Evolutionary conservation across 2,329 filamentous ascomycete species (phyloP), one percentile per base, ranked within the genome.

Genomic region (Emmonsiellopsis sp.): DNA sequence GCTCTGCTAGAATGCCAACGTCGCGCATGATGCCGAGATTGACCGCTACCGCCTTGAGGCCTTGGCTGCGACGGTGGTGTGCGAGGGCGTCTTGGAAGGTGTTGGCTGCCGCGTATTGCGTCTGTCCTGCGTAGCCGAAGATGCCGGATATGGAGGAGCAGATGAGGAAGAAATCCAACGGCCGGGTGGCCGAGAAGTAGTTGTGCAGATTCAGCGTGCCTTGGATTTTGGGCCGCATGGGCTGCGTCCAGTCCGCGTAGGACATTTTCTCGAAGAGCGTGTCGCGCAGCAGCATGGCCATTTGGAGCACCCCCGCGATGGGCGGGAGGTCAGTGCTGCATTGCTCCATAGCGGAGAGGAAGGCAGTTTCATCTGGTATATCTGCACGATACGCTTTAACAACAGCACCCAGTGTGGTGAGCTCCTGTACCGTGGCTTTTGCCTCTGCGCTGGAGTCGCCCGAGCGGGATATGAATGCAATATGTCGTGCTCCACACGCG

Each of bases 231-330:
- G 73, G 69, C 10, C 57, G 57, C 2, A 71, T 60, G 1, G 68
- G 67, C 1, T 56, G 61, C 5, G 62, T 62, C 62, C 68, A 77
- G 42, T 74, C 63, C 2, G 65, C 59, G 37, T 68, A 68, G 0
- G 61, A 63, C 69, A 76, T 73, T 7, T 72, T 69, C 16, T 70
- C 63, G 45, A 72, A 73, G 8, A 70, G 30, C 1, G 41, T 38
- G 44, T 69, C 66, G 57, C 15, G 57, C 37, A 66, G 49, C 1
- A 67, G 62, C 63, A 68, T 67, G 0, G 68, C 51, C 0, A 50
- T 53, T 48, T 69, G 66, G 7, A 72, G 62, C 16, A 62, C 61
- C 1, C 69, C 69, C 16, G 55, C 57, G 26, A 70, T 61, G 0
- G 64, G 63, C 0, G 62, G 61, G 54, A 67, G 46, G 11, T 43